Evolutionary conservation across 257 asterid genomes (phyloP).

Genomic region (Coffea canephora): DNA sequence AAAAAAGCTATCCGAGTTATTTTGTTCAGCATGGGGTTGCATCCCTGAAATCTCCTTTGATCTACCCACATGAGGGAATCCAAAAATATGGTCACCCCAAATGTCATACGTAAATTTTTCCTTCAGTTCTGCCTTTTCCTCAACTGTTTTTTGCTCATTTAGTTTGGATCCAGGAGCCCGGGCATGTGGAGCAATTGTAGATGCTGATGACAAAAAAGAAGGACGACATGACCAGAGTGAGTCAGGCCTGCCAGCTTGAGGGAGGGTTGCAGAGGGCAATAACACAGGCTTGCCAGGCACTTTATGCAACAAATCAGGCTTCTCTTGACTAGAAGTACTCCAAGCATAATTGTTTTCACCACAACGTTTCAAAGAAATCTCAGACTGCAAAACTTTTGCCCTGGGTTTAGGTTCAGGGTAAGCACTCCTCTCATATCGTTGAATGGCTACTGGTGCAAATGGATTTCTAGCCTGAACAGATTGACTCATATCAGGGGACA

Average conservation of each 20-base stretch:
- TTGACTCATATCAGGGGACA: conserved; percentile 36
- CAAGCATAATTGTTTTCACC: conserved; percentile 19
- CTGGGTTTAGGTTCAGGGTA: conserved; percentile 27
- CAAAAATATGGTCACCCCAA: conserved; percentile 90
- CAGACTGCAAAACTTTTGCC: conserved; percentile 28
- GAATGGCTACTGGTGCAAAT: conserved; percentile 19
- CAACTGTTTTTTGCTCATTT: conserved; percentile 25
- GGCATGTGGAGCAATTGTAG: conserved; percentile 59
- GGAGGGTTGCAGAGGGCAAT: conserved; percentile 66
- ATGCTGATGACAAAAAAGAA: conserved; percentile 43
- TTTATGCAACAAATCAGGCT: conserved; percentile 30
- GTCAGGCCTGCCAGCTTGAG: conserved; percentile 35
- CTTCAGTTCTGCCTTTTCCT: conserved; percentile 30
- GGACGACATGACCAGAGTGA: conserved; percentile 36
- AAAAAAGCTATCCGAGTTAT: conserved; percentile 72
- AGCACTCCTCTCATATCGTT: conserved; percentile 28
- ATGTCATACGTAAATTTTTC: conserved; percentile 70
- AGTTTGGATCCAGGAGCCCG: conserved; percentile 80
- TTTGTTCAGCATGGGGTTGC: conserved; percentile 28
- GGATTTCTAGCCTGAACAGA: conserved; percentile 35
- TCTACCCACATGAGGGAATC: conserved; percentile 34
- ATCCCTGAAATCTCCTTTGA: conserved; percentile 29
- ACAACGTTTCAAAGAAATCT: conserved; percentile 18
- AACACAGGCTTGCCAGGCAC: conserved; percentile 45
- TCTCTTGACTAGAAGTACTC: conserved; percentile 30